Evolutionary conservation across 345 rosid genomes (phyloP), one percentile per base, ranked within the genome.

Genomic region (Heritiera fomes): DNA sequence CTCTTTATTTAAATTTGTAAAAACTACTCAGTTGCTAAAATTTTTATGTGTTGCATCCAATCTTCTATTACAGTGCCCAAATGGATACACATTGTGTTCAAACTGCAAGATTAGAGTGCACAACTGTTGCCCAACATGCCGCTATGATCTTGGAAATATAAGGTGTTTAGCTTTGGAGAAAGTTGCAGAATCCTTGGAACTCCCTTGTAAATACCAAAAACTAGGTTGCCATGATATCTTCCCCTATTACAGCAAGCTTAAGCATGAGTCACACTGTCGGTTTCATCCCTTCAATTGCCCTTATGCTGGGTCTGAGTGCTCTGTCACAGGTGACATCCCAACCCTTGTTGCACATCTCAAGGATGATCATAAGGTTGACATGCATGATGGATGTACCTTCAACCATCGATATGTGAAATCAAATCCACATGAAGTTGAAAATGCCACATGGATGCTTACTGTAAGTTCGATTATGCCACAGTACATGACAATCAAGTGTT

Each of bases 281-380:
- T 90, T 84, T 80, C 89, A 82, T 75, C 93, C 94, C 6, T 94
- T 89, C 80, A 85, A 79, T 77, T 94, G 95, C 73, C 98, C 98
- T 0, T 88, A 92, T 77, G 91, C 93, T 66, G 97, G 94, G 64
- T 87, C 93, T 0, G 96, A 90, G 87, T 92, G 98, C 81, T 78
- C 86, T 1, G 71, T 82, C 82, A 83, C 84, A 5, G 94, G 98
- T 68, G 92, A 91, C 80, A 85, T 87, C 62, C 92, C 87, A 41
- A 45, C 84, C 58, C 90, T 94, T 77, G 90, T 91, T 77, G 56
- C 86, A 41, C 98, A 92, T 87, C 89, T 92, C 59, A 90, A 85
- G 87, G 92, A 90, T 78, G 91, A 92, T 74, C 98, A 92, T 87
- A 88, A 90, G 83, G 92, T 92, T 12, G 94, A 92, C 82, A 91